phyloP scores from a whole-genome alignment of 2,329 filamentous ascomycete species.

The Helotiales sp. region DNA sequence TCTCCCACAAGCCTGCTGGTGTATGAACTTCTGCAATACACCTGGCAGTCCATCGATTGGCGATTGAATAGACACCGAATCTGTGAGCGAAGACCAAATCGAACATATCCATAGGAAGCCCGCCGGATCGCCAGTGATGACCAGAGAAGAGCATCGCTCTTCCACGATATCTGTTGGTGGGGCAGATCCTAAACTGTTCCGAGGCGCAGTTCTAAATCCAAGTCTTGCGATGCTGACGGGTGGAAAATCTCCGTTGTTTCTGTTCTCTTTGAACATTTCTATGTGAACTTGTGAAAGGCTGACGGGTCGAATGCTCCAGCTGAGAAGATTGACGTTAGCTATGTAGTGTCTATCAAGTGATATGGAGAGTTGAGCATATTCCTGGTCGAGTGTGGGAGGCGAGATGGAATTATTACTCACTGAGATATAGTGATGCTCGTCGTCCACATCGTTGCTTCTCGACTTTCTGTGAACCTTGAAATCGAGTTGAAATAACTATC shows the following conservation, averaged over 20 bases:
- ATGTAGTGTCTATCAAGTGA: background rate
- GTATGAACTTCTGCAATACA: conserved; percentile 28
- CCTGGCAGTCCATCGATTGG: conserved; percentile 12
- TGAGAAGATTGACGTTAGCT: background rate
- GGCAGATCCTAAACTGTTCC: background rate
- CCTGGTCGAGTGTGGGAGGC: too few species aligned
- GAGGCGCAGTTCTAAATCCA: background rate
- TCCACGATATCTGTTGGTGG: conserved; percentile 21
- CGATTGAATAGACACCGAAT: conserved; percentile 11
- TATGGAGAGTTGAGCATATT: too few species aligned
- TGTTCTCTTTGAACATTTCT: conserved; percentile 22
- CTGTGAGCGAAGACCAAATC: conserved; percentile 28
- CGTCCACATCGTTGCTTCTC: conserved; percentile 27
- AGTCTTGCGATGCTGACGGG: conserved; percentile 25
- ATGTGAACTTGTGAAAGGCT: conserved; percentile 15
- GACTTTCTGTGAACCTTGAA: conserved; percentile 24
- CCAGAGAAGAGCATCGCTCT: conserved; percentile 30
- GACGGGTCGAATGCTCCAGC: conserved; percentile 25
- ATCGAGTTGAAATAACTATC: conserved; percentile 31
- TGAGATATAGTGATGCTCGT: conserved; percentile 34
- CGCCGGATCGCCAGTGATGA: conserved; percentile 32
- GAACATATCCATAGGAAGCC: conserved; percentile 32
- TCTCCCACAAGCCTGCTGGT: conserved; percentile 30
- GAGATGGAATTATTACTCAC: conserved; percentile 14
- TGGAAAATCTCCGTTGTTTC: conserved; percentile 31